Conservation (phyloP, 768 basidiomycete species). For the Boletus edulis region DNA sequence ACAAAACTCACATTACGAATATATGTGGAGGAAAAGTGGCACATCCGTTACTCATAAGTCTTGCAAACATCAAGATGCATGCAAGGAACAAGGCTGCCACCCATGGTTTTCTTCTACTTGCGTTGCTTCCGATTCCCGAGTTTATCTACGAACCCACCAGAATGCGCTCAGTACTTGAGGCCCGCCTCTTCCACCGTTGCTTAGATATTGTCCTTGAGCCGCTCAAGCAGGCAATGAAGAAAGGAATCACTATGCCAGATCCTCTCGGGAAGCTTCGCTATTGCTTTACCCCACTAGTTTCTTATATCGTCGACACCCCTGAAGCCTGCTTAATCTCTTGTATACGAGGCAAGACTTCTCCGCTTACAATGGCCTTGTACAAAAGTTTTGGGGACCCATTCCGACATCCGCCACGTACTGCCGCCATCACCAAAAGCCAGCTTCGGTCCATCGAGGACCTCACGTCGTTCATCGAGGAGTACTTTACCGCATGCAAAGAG, state of each 20-base stretch:
- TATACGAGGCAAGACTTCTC: neutral
- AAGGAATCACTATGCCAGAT: neutral
- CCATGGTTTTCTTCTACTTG: too few species aligned
- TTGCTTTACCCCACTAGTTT: neutral
- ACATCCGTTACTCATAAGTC: too few species aligned
- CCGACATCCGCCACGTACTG: neutral
- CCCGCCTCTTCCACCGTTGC: neutral
- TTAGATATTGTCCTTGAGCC: neutral
- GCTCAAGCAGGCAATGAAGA: neutral
- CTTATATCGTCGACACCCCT: neutral
- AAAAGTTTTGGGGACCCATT: neutral
- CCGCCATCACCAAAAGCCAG: neutral
- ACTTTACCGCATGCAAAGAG: neutral
- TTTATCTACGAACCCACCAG: too few species aligned
- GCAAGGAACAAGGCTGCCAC: too few species aligned
- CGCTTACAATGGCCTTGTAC: neutral
- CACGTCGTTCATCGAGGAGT: neutral
- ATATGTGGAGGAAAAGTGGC: too few species aligned
- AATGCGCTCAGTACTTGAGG: neutral
- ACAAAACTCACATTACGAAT: too few species aligned
- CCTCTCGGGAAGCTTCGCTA: neutral
- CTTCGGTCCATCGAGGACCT: too few species aligned
- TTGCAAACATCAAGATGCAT: too few species aligned
- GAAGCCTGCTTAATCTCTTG: neutral
- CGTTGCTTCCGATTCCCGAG: too few species aligned